Evolutionary conservation across 1,284 basidiomycete genomes (phyloP), one percentile per base, ranked within the genome.

Genomic region (Sporisorium scitamineum): DNA sequence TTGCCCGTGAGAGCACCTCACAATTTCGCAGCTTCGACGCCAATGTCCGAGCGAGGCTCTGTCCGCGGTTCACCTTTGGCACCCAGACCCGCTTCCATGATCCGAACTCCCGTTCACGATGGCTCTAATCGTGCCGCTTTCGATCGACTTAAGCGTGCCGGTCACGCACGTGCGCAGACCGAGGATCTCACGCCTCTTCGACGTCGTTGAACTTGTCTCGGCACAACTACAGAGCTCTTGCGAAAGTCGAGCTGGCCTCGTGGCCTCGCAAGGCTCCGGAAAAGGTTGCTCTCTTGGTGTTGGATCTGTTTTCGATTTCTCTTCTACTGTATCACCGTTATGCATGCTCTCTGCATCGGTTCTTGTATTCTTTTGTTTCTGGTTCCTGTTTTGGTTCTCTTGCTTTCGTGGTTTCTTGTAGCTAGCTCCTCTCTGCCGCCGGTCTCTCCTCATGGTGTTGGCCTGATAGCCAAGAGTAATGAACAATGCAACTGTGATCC

Each of bases 131-230:
- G 72, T 3, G 72, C 63, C 11, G 72, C 72, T 3, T 75, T 75
- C 29, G 72, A 75, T 37, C 72, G 72, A 4, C 67, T 75, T 8
- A 70, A 65, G 58, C 72, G 72, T 22, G 72, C 72, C n/a, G 72
- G 72, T 24, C 72, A 75, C 53, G 59, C 61, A 10, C 72, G 72
- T 16, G 47, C 72, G 8, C 72, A 67, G 63, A 75, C 72, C 3
- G 72, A 72, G 24, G 61, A 75, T 27, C 60, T 70, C 31, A 70
- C 67, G 10, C 64, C 70, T 41, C 64, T 59, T 24, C 64, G 70
- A 54, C 70, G 70, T 39, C 70, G 70, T 27, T 67, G 34, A 68
- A 16, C 20, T 22, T 7, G 8, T 20, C 14, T 20, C 18, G 3
- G 39, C n/a, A n/a, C 5, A 13, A 20, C 6, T 20, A 8, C 39